A percentile compares a stretch with the other conserved stretches of the same genome.
These are phyloP conservation scores for Pleomassaria siparia DNA, from an alignment of 2,329 filamentous ascomycete genomes.

Conservation along the genomic window DNA sequence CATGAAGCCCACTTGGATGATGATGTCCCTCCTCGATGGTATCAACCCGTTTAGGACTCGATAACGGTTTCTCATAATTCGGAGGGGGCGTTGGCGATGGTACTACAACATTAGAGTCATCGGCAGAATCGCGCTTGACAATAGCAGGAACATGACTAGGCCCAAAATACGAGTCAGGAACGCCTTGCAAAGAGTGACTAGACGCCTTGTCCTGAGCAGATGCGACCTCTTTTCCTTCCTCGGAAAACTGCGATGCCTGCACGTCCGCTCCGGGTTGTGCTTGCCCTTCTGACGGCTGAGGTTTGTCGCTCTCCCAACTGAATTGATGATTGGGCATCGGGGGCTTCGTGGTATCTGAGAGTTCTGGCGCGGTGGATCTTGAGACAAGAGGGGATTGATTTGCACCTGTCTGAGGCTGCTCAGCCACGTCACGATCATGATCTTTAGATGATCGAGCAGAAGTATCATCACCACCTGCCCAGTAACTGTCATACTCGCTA, in stretches of 20 bases:
- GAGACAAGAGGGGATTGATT: conserved; percentile 2
- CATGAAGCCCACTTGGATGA: conserved; percentile 41
- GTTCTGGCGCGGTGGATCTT: conserved; percentile 7
- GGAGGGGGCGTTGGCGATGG: conserved; percentile 19
- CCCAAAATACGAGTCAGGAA: conserved; percentile 29
- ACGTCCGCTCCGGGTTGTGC: conserved; percentile 8
- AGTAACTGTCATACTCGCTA: conserved; percentile 69
- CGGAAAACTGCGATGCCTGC: conserved; percentile 13
- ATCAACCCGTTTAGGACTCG: conserved; percentile 18
- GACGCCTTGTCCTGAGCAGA: conserved; percentile 18
- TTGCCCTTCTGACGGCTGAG: conserved; percentile 16
- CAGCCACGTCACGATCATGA: conserved; percentile 22
- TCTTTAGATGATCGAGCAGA: conserved; percentile 35
- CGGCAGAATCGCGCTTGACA: conserved; percentile 24
- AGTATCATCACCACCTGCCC: conserved; percentile 53
- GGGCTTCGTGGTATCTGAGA: conserved; percentile 18
- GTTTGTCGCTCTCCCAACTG: conserved; percentile 33
- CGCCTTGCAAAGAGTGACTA: conserved; percentile 18
- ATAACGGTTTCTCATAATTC: conserved; percentile 14
- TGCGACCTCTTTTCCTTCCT: conserved; percentile 11
- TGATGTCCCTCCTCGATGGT: conserved; percentile 20
- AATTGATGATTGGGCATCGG: conserved; percentile 31
- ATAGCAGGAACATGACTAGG: conserved; percentile 27
- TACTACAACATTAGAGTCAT: conserved; percentile 15
- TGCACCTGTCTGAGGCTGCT: conserved; percentile 10